Evolutionary conservation across 768 basidiomycete genomes (phyloP), one percentile per base, ranked within the genome.

Genomic region (Podaxis carcinomalis): DNA sequence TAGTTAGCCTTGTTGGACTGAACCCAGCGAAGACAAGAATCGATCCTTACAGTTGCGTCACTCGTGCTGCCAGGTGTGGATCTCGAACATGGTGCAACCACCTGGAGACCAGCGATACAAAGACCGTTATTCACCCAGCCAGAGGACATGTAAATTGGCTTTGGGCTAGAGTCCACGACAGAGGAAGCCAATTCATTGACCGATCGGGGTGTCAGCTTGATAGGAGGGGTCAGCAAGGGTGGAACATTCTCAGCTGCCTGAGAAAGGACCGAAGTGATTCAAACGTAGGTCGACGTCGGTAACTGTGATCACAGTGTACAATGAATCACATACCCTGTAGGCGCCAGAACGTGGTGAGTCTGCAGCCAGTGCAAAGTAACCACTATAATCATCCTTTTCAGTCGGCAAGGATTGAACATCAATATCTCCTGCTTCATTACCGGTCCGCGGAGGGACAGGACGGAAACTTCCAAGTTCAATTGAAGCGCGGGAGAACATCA

Each of bases 401-500:
- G 32, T 25, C 10, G 50, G 6, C 21, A 42, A 32, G 6, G 28
- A 25, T n/a, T 59, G 57, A 51, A 59, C 39, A 27, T 39, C 50
- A 13, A 51, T 27, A 21, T 59, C 57, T 7, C 50, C 51, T 11
- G 36, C 37, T 19, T 62, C 39, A 59, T 11, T 52, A 50, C 51
- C 44, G 25, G 44, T 39, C 36, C 42, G 53, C 32, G 47, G 32
- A 4, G 54, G 47, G 21, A 27, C 51, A 51, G 56, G 54, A 49
- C 32, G 37, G 2, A 27, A 39, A 23, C 35, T 56, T 36, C 54
- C 56, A 62, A 65, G 61, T 46, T 56, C 32, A 5, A 57, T 32
- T 4, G 62, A 62, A 21, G 59, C 49, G 44, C 62, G 53, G 23
- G 64, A 44, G 36, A 61, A 51, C 10, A 57, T 44, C 49, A 44